Conservation (phyloP, 306 rosid genomes). For the Biancaea sappan region DNA sequence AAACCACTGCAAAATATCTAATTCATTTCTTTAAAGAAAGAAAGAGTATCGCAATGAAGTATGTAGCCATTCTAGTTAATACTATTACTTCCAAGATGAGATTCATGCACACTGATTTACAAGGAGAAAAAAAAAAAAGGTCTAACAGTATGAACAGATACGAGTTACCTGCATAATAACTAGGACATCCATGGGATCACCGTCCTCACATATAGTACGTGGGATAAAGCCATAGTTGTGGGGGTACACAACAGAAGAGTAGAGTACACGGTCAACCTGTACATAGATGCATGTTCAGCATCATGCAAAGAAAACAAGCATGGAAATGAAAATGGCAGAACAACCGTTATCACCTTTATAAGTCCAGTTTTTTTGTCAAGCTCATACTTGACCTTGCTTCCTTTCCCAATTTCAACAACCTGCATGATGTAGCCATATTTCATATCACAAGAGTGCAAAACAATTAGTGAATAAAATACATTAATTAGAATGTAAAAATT, state of each 20-base stretch:
- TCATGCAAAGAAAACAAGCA: neutral
- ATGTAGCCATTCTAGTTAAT: neutral
- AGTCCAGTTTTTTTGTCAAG: slow-evolving; percentile 82
- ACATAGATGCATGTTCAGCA: slow-evolving; percentile 25
- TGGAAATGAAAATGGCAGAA: slow-evolving; percentile 13
- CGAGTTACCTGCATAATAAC: slow-evolving; percentile 72
- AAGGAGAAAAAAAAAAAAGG: no score
- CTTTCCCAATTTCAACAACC: slow-evolving; percentile 80
- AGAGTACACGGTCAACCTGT: slow-evolving; percentile 81
- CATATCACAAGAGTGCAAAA: slow-evolving; percentile 11
- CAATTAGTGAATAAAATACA: neutral
- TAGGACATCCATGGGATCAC: slow-evolving; percentile 72
- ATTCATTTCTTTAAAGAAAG: neutral
- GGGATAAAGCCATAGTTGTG: slow-evolving; percentile 88
- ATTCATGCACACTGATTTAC: neutral
- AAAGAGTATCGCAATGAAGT: neutral
- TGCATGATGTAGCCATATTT: slow-evolving; percentile 37
- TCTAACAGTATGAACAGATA: slow-evolving; percentile 1
- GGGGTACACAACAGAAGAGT: slow-evolving; percentile 86
- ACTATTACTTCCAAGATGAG: neutral
- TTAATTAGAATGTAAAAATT: neutral
- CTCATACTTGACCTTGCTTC: slow-evolving; percentile 84
- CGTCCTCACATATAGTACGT: slow-evolving; percentile 84
- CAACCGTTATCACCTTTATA: slow-evolving; percentile 53
- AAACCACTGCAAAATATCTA: neutral